Base-by-base conservation (phyloP, 495 filamentous ascomycete genomes). In the Penicillium turbatum region DNA sequence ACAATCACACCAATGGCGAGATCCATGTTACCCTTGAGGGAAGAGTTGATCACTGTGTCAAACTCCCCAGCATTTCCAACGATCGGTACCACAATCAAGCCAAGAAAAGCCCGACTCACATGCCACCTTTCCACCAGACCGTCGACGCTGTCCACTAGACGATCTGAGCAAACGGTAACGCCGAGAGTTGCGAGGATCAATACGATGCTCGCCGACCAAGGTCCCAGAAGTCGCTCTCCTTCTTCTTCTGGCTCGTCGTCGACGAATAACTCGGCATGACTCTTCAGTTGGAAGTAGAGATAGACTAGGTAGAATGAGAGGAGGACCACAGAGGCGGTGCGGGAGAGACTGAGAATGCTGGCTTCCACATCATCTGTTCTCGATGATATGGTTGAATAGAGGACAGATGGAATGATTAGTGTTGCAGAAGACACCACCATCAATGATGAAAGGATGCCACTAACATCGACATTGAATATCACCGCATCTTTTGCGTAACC, bases 291-390 rank as follows among this genome's bases (percentile, higher is more conserved):
- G 56, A 72, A 90, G 27, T 87, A 60, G 32, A 92, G 78, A 56
- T 89, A 92, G 3, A 88, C 72, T 35, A 82, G 62, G 63, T 92
- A 92, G 9, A 90, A 77, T 32, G 86, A 34, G 5, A 92, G 72
- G 2, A 90, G 72, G 29, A 90, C 76, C 15, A 61, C 56, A 3
- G 69, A 59, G 17, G 59, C 61, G 10, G 57, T 60, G 13, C 55
- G 65, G 29, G 62, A 64, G 7, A 71, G 40, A 31, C n/a, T 52
- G 9, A 64, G 37, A 15, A 64, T 84, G 55, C 83, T 84, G 7
- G 72, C 61, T 34, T 84, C 72, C 24, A 83, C 65, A 0, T 55
- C 50, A 7, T 37, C 24, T 5, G 26, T 49, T 36, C 60, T 56
- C 19, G 51, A 53, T 16, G 56, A 42, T 27, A 55, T 59, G 30